These are phyloP conservation scores for Pseudodiploospora longispora DNA, from an alignment of 2,329 filamentous ascomycete genomes.

Conservation along the genomic window DNA sequence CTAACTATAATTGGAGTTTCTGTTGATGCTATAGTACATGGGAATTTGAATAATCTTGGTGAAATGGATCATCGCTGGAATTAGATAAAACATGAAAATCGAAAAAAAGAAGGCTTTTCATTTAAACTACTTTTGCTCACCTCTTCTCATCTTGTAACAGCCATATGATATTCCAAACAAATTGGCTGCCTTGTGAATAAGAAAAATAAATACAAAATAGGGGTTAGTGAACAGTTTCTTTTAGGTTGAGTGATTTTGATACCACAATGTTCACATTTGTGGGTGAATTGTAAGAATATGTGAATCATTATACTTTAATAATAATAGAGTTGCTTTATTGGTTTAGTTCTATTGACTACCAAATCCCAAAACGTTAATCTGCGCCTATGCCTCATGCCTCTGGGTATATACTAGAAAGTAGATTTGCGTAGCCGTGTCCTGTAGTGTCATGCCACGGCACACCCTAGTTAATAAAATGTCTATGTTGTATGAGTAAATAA, in stretches of 20 bases:
- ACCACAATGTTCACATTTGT: no score
- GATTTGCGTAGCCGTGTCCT: constrained; percentile 11
- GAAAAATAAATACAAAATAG: background rate
- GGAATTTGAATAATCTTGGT: no score
- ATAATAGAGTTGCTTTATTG: constrained; percentile 2
- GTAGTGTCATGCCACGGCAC: constrained; percentile 1
- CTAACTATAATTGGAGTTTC: no score
- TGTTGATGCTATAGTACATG: background rate
- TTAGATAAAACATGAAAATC: background rate
- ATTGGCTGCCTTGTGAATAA: background rate
- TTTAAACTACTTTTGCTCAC: background rate
- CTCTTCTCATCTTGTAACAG: background rate
- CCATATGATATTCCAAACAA: background rate
- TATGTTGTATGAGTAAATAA: constrained; percentile 2
- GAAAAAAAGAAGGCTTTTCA: background rate
- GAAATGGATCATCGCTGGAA: no score
- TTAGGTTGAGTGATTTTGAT: no score
- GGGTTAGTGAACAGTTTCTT: no score
- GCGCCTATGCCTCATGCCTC: constrained; percentile 24
- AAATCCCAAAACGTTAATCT: constrained; percentile 14
- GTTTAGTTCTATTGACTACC: constrained; percentile 10
- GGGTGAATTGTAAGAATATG: no score
- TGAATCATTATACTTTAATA: no score
- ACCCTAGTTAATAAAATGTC: background rate
- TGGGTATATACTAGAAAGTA: constrained; percentile 29